These are phyloP conservation scores for Vanrija sp. DNA, from an alignment of 1,284 basidiomycete genomes.

Conservation along the genomic window DNA sequence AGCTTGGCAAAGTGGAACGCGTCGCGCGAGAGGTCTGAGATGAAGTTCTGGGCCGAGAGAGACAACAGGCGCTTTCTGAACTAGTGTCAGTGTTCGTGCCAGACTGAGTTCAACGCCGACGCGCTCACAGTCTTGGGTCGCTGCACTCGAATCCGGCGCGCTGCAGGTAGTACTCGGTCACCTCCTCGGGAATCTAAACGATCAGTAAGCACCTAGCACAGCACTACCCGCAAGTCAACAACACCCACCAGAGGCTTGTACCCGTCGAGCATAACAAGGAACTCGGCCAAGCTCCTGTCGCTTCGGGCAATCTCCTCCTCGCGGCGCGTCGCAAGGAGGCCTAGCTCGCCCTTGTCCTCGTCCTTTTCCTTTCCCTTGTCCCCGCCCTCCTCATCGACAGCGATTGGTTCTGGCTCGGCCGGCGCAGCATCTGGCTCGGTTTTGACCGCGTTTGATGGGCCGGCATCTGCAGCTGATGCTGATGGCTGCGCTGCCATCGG, in stretches of 20 bases:
- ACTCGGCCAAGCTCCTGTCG: conserved; percentile 82
- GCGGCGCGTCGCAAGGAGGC: conserved; percentile 42
- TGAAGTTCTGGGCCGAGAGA: conserved; percentile 95
- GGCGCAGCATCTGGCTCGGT: neutral
- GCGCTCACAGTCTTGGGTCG: conserved; percentile 77
- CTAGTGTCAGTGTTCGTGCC: neutral
- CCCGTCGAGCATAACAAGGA: conserved; percentile 92
- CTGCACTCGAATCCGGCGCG: conserved; percentile 93
- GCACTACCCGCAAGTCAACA: neutral
- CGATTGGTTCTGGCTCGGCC: neutral
- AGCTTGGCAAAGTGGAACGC: conserved; percentile 97
- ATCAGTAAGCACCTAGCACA: neutral
- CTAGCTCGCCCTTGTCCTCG: conserved; percentile 4
- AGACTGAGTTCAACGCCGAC: too few relatives aligned
- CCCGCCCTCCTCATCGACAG: conserved; percentile 1
- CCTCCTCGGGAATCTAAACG: conserved; percentile 88
- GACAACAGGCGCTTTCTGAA: conserved; percentile 86
- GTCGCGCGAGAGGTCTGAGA: conserved; percentile 93
- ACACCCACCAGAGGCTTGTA: conserved; percentile 84
- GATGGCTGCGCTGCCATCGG: conserved; percentile 1
- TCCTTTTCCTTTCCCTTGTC: conserved; percentile 17
- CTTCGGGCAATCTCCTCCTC: conserved; percentile 73
- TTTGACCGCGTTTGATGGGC: neutral
- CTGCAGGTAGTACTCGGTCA: conserved; percentile 96
- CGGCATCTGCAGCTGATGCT: neutral